Conservation (phyloP, 192 early-diverging fungal species). For the Lunasporangiospora selenospora region DNA sequence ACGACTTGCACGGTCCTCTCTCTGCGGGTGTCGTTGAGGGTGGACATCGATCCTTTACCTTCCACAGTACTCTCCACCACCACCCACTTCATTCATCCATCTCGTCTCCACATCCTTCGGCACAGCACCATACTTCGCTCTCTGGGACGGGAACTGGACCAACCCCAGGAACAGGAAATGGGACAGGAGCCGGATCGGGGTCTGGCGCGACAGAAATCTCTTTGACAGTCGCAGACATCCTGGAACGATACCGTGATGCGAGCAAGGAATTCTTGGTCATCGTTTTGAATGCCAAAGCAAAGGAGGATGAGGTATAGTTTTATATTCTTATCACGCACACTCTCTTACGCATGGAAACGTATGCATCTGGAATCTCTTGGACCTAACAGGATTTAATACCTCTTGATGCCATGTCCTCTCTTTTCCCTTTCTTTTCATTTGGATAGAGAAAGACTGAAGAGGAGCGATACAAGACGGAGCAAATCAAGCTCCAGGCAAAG, state of each 20-base stretch:
- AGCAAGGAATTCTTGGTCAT: conserved; percentile 43
- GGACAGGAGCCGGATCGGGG: not conserved
- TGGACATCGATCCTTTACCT: conserved; percentile 36
- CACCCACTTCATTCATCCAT: conserved; percentile 13
- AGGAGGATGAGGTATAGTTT: conserved; percentile 38
- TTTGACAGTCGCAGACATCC: conserved; percentile 33
- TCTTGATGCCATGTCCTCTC: too few species aligned
- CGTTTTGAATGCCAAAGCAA: conserved; percentile 41
- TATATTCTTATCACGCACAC: too few species aligned
- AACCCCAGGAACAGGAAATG: not conserved
- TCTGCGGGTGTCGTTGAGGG: conserved; percentile 40
- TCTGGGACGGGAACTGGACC: not conserved
- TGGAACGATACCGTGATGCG: conserved; percentile 45
- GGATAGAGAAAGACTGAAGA: conserved; percentile 50
- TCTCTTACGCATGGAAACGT: too few species aligned
- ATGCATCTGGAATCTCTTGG: too few species aligned
- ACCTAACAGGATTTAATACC: too few species aligned
- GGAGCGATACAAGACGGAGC: conserved; percentile 51
- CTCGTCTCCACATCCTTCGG: conserved; percentile 3
- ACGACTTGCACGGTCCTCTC: conserved; percentile 39
- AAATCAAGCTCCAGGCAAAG: conserved; percentile 48
- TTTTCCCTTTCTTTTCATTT: not conserved
- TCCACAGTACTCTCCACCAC: conserved; percentile 15
- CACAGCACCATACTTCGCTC: conserved; percentile 2
- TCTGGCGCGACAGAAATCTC: not conserved